A percentile compares a stretch with the other conserved stretches of the same genome.
Evolutionary conservation across 768 basidiomycete species (phyloP).

Genomic region (Paxillus rubicundulus): DNA sequence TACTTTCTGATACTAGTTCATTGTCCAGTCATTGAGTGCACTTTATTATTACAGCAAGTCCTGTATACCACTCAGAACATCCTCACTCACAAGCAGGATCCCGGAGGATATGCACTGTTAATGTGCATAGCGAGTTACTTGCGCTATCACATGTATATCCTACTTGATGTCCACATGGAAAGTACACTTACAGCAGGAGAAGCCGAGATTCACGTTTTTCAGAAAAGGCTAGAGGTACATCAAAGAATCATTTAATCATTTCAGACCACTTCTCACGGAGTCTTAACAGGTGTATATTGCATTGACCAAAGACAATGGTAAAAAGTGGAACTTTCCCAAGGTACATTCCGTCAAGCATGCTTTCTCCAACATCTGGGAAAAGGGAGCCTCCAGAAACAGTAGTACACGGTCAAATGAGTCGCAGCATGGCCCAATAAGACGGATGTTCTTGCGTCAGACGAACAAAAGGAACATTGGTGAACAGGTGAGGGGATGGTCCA

Average conservation of each 20-base stretch:
- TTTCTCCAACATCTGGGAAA: conserved; percentile 28
- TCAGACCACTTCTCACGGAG: background rate
- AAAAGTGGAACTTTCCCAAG: conserved; percentile 35
- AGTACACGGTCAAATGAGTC: conserved; percentile 33
- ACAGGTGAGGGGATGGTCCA: conserved; percentile 23
- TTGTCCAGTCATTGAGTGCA: too few relatives aligned
- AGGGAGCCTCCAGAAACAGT: conserved; percentile 30
- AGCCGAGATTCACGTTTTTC: conserved; percentile 18
- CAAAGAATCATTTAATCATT: background rate
- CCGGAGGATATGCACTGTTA: too few relatives aligned
- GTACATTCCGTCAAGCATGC: conserved; percentile 30
- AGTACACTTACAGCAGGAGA: conserved; percentile 21
- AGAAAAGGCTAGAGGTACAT: conserved; percentile 20
- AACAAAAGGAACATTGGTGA: conserved; percentile 33
- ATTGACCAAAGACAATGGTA: conserved; percentile 11
- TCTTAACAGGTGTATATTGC: conserved; percentile 16
- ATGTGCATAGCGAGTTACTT: too few relatives aligned
- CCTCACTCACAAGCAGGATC: too few relatives aligned
- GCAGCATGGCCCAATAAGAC: conserved; percentile 25
- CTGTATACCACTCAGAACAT: too few relatives aligned
- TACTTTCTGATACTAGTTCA: too few relatives aligned
- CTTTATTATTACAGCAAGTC: too few relatives aligned
- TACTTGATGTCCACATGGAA: conserved; percentile 31
- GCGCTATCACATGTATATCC: too few relatives aligned
- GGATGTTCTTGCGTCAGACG: conserved; percentile 21